Percentiles rank a stretch among this genome's conserved stretches.
Evolutionary conservation across 169 alveolate species (phyloP).

Genomic region (Cryptosporidium bovis): DNA sequence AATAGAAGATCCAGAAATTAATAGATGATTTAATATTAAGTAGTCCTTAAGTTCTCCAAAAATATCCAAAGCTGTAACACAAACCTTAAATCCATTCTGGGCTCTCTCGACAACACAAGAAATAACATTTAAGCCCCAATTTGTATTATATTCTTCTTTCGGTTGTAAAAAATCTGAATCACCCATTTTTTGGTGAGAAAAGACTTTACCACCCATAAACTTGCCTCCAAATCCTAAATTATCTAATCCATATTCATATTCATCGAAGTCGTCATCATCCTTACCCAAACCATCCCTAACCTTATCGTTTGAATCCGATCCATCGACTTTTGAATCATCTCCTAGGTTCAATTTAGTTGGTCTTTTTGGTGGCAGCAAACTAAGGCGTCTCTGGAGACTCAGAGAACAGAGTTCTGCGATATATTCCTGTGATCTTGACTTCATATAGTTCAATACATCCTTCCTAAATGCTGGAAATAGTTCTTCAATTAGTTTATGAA

Average conservation of each 20-base stretch:
- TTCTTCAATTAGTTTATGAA: constrained; percentile 55
- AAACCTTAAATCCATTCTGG: constrained; percentile 52
- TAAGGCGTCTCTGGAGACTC: constrained; percentile 28
- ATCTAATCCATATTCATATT: not conserved
- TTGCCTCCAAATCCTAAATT: constrained; percentile 3
- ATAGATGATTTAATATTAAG: constrained; percentile 36
- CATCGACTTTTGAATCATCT: not conserved
- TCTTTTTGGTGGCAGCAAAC: constrained; percentile 36
- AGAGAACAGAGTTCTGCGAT: constrained; percentile 54
- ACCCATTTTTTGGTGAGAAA: not conserved
- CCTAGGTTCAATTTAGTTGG: constrained; percentile 4
- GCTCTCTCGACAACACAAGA: constrained; percentile 66
- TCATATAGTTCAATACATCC: constrained; percentile 26
- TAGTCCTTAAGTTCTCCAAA: constrained; percentile 62
- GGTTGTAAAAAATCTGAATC: not conserved
- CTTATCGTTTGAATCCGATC: not conserved
- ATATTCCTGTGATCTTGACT: constrained; percentile 49
- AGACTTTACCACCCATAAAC: not conserved
- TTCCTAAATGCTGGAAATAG: constrained; percentile 49
- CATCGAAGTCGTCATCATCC: constrained; percentile 16
- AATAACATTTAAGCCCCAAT: constrained; percentile 56
- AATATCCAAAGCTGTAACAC: constrained; percentile 48
- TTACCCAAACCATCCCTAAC: not conserved
- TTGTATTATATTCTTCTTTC: constrained; percentile 31
- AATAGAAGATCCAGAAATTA: not conserved